phyloP scores from a whole-genome alignment of 169 alveolate species.

The Plasmodium gonderi region DNA sequence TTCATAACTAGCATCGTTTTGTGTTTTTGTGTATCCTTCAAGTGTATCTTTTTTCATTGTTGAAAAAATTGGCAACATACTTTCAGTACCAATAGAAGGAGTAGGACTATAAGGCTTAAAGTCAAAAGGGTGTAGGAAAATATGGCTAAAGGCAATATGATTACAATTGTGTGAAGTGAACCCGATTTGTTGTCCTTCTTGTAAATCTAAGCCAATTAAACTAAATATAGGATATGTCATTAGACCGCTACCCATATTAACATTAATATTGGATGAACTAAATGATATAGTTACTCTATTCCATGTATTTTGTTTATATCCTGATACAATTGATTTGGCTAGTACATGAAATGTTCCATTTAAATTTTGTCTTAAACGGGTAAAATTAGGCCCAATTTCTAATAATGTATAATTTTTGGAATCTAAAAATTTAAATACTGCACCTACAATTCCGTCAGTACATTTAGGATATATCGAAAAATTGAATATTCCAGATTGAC shows the following conservation, averaged over 20 bases:
- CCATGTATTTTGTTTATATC: constrained; percentile 80
- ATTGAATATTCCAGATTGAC: constrained; percentile 83
- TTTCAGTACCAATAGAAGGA: constrained; percentile 2
- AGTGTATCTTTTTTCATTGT: constrained; percentile 35
- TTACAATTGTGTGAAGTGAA: constrained; percentile 84
- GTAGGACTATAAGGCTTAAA: constrained; percentile 72
- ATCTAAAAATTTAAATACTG: constrained; percentile 82
- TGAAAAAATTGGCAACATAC: constrained; percentile 27
- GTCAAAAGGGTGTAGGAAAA: constrained; percentile 80
- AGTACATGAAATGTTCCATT: constrained; percentile 78
- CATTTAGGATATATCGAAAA: constrained; percentile 86
- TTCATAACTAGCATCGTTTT: background rate
- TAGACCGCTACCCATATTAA: constrained; percentile 78
- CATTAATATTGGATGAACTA: constrained; percentile 79
- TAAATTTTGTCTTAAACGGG: constrained; percentile 81
- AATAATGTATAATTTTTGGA: constrained; percentile 84
- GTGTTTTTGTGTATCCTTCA: constrained; percentile 14
- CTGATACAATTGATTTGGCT: constrained; percentile 81
- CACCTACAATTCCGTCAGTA: constrained; percentile 85
- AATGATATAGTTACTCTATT: constrained; percentile 79
- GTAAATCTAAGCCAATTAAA: constrained; percentile 74
- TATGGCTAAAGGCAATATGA: constrained; percentile 87
- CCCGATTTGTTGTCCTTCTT: constrained; percentile 84
- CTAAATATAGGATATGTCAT: constrained; percentile 82
- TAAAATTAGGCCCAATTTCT: constrained; percentile 81